Base-by-base conservation (phyloP, 202 grass and related monocot genomes). In the Carex sylvatica region DNA sequence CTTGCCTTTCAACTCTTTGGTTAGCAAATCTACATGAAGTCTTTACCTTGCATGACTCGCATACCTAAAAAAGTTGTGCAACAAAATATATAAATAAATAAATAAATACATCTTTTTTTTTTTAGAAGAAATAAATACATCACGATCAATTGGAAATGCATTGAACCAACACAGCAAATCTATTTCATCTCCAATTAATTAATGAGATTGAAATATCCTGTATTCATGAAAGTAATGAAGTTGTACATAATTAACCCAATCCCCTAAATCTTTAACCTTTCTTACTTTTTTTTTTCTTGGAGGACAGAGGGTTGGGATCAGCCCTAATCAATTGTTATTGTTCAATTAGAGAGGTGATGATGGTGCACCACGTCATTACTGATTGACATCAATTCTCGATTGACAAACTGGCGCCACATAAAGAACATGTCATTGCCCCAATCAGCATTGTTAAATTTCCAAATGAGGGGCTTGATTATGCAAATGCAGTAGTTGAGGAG, bases 1-100 rank as follows among this genome's bases (percentile, higher is more conserved):
- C 85, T 82, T 88, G 44, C 61, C 86, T 88, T 31, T 35, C 8
- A 16, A 91, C 94, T 84, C 86, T 84, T 79, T 92, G 84, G 80
- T 90, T 84, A 78, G 70, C 84, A 83, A 97, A 97, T 58, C 88
- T 85, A 87, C 91, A 97, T 18, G 82, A 89, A 67, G 73, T 94
- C 69, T 79, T 93, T 47, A 97, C 14, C 81, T 92, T 92, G 86
- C 94, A 97, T 15, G 86, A 78, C 74, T 83, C 51, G 66, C 94
- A 92, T 53, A 88, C 49, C 91, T 97, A 70, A 80, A 90, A 88
- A 33, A 80, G 51, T 36, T 68, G 38, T 68, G 7, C 14, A 12
- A 75, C 5, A 68, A 80, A 47, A 83, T 35, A 11, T 44, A 35
- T 22, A 84, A 47, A 36, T 81, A 80, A 87, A 53, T 30, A 36